phyloP scores from a whole-genome alignment of 1,284 basidiomycete species.

The Ceratobasidium sp. region DNA sequence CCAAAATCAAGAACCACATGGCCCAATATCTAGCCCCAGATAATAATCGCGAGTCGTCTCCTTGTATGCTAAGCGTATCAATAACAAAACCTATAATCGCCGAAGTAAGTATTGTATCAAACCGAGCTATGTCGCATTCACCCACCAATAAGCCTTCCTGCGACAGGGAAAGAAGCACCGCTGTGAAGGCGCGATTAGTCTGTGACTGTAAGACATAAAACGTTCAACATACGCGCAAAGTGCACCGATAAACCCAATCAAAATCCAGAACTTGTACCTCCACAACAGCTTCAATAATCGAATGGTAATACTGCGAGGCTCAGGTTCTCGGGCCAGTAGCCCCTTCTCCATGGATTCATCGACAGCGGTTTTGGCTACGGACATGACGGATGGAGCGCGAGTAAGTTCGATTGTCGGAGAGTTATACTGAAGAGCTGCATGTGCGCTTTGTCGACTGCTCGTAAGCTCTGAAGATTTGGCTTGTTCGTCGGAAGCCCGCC shows the following conservation, averaged over 20 bases:
- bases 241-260: slow-evolving; percentile 19
- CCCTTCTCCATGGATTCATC: slow-evolving; percentile 25
- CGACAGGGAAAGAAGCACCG: slow-evolving; percentile 59
- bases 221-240: slow-evolving; percentile 22
- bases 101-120: too few relatives aligned
- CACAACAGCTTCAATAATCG: slow-evolving; percentile 2
- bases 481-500: neutral
- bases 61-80: slow-evolving; percentile 51
- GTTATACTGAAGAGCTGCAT: too few relatives aligned
- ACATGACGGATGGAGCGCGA: too few relatives aligned
- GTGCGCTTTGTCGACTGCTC: too few relatives aligned
- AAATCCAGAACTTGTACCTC: slow-evolving; percentile 11
- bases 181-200: slow-evolving; percentile 37
- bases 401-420: too few relatives aligned
- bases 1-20: slow-evolving; percentile 56
- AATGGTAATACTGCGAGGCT: neutral
- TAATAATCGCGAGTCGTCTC: slow-evolving; percentile 50
- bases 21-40: slow-evolving; percentile 53
- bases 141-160: slow-evolving; percentile 56
- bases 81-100: slow-evolving; percentile 49
- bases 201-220: neutral
- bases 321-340: neutral
- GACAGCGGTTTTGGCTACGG: neutral
- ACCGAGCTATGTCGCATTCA: too few relatives aligned
- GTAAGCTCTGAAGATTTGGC: too few relatives aligned